Percentiles rank a stretch among this genome's conserved stretches.
phyloP scores from a whole-genome alignment of 495 filamentous ascomycete species.

The Lineolata rhizophorae region DNA sequence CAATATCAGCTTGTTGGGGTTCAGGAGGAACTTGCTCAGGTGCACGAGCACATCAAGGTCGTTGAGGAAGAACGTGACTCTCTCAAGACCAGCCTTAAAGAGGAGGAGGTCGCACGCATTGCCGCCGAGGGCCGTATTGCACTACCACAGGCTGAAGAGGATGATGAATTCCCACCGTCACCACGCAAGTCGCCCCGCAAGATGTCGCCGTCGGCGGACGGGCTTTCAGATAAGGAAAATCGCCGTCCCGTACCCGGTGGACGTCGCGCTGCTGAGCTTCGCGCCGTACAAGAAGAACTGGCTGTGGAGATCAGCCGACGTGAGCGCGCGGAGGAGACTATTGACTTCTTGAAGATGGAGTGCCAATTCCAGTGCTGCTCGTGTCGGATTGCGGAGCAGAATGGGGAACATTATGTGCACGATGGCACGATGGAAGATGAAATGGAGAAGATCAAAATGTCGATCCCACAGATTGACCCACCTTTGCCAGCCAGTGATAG shows the following conservation, averaged over 20 bases:
- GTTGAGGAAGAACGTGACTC: constrained; percentile 51
- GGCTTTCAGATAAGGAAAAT: constrained; percentile 21
- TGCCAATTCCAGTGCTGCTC: constrained; percentile 54
- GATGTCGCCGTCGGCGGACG: constrained; percentile 1
- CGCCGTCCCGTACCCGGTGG: constrained; percentile 10
- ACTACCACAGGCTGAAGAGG: constrained; percentile 24
- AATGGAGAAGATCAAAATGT: constrained; percentile 13
- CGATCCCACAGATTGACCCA: constrained; percentile 7
- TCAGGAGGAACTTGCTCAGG: constrained; percentile 48
- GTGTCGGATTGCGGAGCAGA: constrained; percentile 32
- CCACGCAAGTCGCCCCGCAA: constrained; percentile 17
- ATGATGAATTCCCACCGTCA: constrained; percentile 14
- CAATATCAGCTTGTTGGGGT: constrained; percentile 50
- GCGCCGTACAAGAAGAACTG: constrained; percentile 37
- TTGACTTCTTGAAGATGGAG: constrained; percentile 67
- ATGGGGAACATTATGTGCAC: constrained; percentile 28
- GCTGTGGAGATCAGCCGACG: constrained; percentile 42
- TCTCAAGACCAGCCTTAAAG: constrained; percentile 37
- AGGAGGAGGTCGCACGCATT: constrained; percentile 36
- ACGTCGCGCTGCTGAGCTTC: constrained; percentile 25
- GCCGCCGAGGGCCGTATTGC: constrained; percentile 40
- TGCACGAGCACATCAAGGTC: constrained; percentile 36
- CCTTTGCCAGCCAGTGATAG: too few species aligned
- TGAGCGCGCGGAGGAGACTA: constrained; percentile 42
- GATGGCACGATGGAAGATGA: constrained; percentile 16